A percentile compares a stretch with the other conserved stretches of the same genome.
These are phyloP conservation scores for Kwoniella bestiolae DNA, from an alignment of 768 basidiomycete species.

Conservation along the genomic window DNA sequence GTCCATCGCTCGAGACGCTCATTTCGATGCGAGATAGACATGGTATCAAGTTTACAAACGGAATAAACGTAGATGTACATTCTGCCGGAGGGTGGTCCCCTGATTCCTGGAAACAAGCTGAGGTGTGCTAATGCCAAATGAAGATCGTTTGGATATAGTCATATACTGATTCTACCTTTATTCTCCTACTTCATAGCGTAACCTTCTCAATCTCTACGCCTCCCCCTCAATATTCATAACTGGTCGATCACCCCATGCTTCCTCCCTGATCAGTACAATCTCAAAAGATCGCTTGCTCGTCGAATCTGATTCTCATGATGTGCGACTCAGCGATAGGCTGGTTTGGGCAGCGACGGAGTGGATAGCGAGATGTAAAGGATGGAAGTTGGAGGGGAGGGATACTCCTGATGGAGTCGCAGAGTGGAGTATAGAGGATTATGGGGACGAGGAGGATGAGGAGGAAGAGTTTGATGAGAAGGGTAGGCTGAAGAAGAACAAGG, in stretches of 20 bases:
- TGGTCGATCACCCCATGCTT: constrained; percentile 68
- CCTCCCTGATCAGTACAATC: constrained; percentile 69
- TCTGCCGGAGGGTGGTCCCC: constrained; percentile 78
- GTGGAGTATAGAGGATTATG: constrained; percentile 9
- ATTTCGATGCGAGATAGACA: constrained; percentile 66
- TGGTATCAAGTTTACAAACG: constrained; percentile 63
- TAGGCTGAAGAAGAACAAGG: neutral
- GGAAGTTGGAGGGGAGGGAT: constrained; percentile 67
- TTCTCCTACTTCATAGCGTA: constrained; percentile 61
- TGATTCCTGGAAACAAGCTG: constrained; percentile 73
- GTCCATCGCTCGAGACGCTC: constrained; percentile 70
- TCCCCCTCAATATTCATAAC: constrained; percentile 89
- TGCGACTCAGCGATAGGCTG: constrained; percentile 64
- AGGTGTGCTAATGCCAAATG: constrained; percentile 63
- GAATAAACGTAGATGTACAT: constrained; percentile 84
- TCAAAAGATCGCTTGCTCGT: constrained; percentile 72
- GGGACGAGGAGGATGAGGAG: constrained; percentile 1
- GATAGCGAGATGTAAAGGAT: constrained; percentile 75
- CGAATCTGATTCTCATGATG: constrained; percentile 81
- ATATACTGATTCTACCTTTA: neutral
- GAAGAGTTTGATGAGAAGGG: constrained; percentile 13
- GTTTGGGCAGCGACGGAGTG: constrained; percentile 78
- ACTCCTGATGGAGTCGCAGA: constrained; percentile 19
- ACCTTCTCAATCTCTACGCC: constrained; percentile 76
- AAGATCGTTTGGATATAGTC: too few relatives aligned